Base-by-base conservation (phyloP, 345 rosid species). In the Leavenworthia alabamica region DNA sequence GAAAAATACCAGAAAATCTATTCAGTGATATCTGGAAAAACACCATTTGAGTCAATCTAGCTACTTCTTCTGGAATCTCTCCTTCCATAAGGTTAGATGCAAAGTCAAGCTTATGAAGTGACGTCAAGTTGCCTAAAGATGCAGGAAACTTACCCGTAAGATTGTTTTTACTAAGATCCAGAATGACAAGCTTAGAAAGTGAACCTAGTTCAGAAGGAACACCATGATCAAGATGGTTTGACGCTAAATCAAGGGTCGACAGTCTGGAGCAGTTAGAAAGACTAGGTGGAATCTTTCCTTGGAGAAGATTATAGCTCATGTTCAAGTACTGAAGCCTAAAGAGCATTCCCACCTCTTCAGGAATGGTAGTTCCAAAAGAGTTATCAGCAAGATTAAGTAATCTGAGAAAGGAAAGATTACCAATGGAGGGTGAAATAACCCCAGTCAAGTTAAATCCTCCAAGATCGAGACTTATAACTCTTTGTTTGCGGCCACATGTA, bases 61-160 rank as follows among this genome's bases (percentile, higher is more conserved):
- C 47, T n/a, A 67, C 2, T 3, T 7, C 23, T 4, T 10, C 4
- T 0, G 60, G 60, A 11, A 59, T 22, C 2, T 0, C 22, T 27
- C 72, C 72, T 47, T 67, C 9, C 4, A 68, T 0, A 0, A 23
- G 20, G 33, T 59, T 68, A 20, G n/a, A 1, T 20, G 22, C 2
- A 1, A 20, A 20, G 2, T 1, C 22, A 1, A 20, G 2, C 22
- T 20, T 20, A 20, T 20, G 22, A 20, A 20, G 22, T 20, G 22
- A 20, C 31, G 72, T 67, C 11, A 66, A 22, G 27, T 67, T 67
- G 28, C 65, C 72, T 33, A 67, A 7, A 28, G 65, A 67, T 17
- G 11, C 32, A 16, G 71, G 64, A 23, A 67, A n/a, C 13, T 35
- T 33, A 1, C 71, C 71, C 5, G 3, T 46, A 0, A 67, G 15